Evolutionary conservation across 345 rosid species (phyloP), one percentile per base, ranked within the genome.

Genomic region (Clarkia xantiana): DNA sequence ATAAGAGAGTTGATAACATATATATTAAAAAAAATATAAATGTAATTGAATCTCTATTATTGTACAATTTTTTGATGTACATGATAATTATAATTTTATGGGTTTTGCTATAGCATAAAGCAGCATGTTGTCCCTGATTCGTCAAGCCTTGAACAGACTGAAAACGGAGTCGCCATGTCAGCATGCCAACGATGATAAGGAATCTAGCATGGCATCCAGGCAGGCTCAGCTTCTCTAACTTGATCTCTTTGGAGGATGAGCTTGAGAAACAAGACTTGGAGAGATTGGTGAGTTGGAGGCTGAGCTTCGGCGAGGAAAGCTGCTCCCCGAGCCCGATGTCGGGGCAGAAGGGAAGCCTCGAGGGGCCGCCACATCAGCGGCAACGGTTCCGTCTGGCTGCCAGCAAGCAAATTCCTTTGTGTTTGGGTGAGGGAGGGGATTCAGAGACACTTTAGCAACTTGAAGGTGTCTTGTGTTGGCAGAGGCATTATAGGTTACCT

Each of bases 401-500:
- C 7, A 79, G 94, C 63, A 90, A 90, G 66, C 97, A 86, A 62
- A 90, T 90, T 86, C 67, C 44, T 90, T 44, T 82, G 94, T 45
- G 84, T 90, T 11, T 90, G 95, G 95, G 78, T 83, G 57, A 71
- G 84, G 60, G 71, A 71, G 11, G 88, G 77, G 58, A 79, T 90
- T 3, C 62, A 58, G 14, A 69, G 64, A 49, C 77, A 73, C 45
- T 68, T 90, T 1, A 71, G 67, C 50, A 79, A 70, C 47, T 58
- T 86, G 57, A 83, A 79, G 75, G 95, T 90, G 49, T 86, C 97
- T 0, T 79, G 91, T 11, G 91, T 90, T 40, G 97, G 95, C 11
- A 82, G 95, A 56, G 97, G 97, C 44, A 74, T 90, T 53, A 86
- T 90, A 95, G 95, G 95, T 11, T 85, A 77, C 62, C 95, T 90